phyloP scores from a whole-genome alignment of 1,139 yeast genomes.

The Debaryomycetaceae sp. region DNA sequence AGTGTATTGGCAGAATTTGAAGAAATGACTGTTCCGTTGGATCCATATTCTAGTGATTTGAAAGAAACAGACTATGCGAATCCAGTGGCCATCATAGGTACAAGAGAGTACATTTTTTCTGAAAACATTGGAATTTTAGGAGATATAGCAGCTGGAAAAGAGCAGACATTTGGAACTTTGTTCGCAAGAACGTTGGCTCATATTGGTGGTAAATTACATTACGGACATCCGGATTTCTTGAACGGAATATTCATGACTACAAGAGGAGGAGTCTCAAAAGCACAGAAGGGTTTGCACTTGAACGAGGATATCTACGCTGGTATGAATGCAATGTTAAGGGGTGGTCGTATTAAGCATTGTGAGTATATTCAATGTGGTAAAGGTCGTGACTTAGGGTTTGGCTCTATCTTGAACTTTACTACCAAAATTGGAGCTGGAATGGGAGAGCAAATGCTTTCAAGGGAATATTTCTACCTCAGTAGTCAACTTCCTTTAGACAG shows the following conservation, averaged over 20 bases:
- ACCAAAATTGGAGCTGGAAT: constrained; percentile 92
- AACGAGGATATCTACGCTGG: constrained; percentile 94
- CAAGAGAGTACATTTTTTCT: constrained; percentile 83
- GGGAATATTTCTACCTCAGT: constrained; percentile 82
- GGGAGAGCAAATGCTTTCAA: constrained; percentile 86
- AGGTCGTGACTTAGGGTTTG: constrained; percentile 86
- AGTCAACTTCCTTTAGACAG: constrained; percentile 76
- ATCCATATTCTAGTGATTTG: constrained; percentile 16
- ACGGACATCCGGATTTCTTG: constrained; percentile 89
- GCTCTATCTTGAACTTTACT: constrained; percentile 78
- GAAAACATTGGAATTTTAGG: constrained; percentile 85
- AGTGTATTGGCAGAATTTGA: constrained; percentile 79
- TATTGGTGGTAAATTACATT: constrained; percentile 84
- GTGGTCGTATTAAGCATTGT: constrained; percentile 84
- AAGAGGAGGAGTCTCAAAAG: constrained; percentile 87
- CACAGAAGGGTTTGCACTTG: constrained; percentile 79
- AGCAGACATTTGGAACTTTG: constrained; percentile 87
- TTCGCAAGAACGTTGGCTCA: constrained; percentile 84
- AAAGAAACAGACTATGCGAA: constrained; percentile 18
- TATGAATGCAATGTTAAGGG: constrained; percentile 75
- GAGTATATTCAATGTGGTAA: constrained; percentile 91
- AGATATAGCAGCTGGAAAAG: constrained; percentile 91
- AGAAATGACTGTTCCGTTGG: constrained; percentile 49
- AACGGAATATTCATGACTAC: constrained; percentile 86
- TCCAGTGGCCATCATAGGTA: constrained; percentile 84